phyloP scores from a whole-genome alignment of 805 yeast genomes.

The Wickerhamiella brachini region DNA sequence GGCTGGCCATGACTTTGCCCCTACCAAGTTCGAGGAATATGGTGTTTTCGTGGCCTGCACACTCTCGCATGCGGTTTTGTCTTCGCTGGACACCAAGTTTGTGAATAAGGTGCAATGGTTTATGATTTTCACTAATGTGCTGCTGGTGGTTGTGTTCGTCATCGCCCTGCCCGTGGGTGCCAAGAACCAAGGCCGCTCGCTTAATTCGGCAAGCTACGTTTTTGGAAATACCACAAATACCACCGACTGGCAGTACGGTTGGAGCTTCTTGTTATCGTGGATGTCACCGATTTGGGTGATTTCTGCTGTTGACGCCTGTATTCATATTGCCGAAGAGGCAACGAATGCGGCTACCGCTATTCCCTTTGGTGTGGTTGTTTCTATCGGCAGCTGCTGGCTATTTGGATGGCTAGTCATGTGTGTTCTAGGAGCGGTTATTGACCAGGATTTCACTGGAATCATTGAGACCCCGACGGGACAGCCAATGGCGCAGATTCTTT shows the following conservation, averaged over 20 bases:
- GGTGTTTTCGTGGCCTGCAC: slow-evolving; percentile 54
- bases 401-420: slow-evolving; percentile 43
- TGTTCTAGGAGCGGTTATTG: slow-evolving; percentile 35
- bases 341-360: slow-evolving; percentile 48
- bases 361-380: slow-evolving; percentile 49
- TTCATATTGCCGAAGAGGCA: slow-evolving; percentile 57
- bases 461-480: slow-evolving; percentile 37
- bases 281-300: slow-evolving; percentile 31
- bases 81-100: slow-evolving; percentile 42
- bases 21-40: slow-evolving; percentile 41
- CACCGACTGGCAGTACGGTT: slow-evolving; percentile 50
- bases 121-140: slow-evolving; percentile 40
- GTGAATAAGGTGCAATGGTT: slow-evolving; percentile 44
- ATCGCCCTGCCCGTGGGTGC: slow-evolving; percentile 50
- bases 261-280: slow-evolving; percentile 38
- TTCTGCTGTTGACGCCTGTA: slow-evolving; percentile 58
- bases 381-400: slow-evolving; percentile 39
- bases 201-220: slow-evolving; percentile 37
- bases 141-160: slow-evolving; percentile 37
- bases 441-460: slow-evolving; percentile 32
- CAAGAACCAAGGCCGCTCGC: slow-evolving; percentile 15
- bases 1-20: slow-evolving; percentile 28
- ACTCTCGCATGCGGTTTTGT: slow-evolving; percentile 35
- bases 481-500: slow-evolving; percentile 42
- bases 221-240: slow-evolving; percentile 40